Evolutionary conservation across 2,329 filamentous ascomycete species (phyloP), one percentile per base, ranked within the genome.

Genomic region (Rhynchosporium agropyri): DNA sequence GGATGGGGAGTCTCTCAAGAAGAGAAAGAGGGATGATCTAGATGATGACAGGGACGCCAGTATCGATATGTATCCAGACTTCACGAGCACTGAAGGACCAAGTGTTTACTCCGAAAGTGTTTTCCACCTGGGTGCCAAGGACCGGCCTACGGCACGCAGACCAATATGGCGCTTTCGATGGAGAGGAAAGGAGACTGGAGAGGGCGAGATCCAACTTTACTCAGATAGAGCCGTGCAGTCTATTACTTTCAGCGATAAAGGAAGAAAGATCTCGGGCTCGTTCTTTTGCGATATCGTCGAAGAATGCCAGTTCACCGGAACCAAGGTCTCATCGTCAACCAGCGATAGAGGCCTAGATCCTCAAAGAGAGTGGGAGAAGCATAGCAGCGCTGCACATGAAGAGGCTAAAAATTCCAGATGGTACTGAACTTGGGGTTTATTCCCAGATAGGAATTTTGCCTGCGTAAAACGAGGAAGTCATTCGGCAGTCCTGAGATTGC

Each of bases 91-190:
- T 20, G 51, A 60, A 28, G 29, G 42, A 12, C 42, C 33, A 26
- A 42, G 29, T 54, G n/a, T 29, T 42, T 65, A 63, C 33, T 42
- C 40, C 7, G 62, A 63, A 13, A 65, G 55, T 2, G 56, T 46
- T 20, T 65, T 69, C 40, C 51, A 48, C 20, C 36, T 68, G 9
- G 56, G 57, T 38, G 28, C 56, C 2, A 65, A 65, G 26, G 65
- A 69, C 12, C 63, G 64, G 26, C 66, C 61, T 15, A 66, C 68
- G 33, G 63, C 63, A 31, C 53, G 63, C 36, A 49, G 61, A n/a
- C 59, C 63, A 49, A 67, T 64, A 4, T 70, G 66, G 63, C 31
- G 38, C 31, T 68, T 67, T 49, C 54, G 65, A 31, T 69, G 69
- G 68, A 58, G 68, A 20, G 65, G 67, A 1, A 26, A 38, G n/a